Evolutionary conservation across 345 rosid species (phyloP), one percentile per base, ranked within the genome.

Genomic region (Camelina laxa): DNA sequence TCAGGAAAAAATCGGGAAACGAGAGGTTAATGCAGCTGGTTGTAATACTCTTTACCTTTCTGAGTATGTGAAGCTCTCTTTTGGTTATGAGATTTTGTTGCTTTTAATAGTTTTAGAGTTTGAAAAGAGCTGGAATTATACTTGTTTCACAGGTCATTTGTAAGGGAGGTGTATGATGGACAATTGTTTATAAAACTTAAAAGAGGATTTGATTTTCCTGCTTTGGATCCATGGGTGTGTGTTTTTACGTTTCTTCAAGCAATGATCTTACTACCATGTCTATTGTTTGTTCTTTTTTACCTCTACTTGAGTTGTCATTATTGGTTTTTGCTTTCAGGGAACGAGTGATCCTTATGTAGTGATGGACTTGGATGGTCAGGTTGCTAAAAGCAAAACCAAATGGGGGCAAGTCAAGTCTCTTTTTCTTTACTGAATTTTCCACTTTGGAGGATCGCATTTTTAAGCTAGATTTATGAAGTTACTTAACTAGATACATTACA

Each of bases 151-250:
- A 91, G 97, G 92, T 84, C 89, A 22, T 91, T 91, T 84, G 88
- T 91, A 3, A 89, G 92, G 7, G 88, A 90, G 80, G 84, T 87
- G 65, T 91, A 87, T 63, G 92, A 90, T 55, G 98, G 98, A 7
- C 97, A 94, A 49, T 76, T 91, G 74, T 85, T 91, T 42, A 65
- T 94, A 19, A 94, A 88, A 79, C 82, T 94, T 70, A 87, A 85
- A 63, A 90, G 84, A 77, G 96, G 97, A 21, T 54, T 86, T 69
- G 67, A 87, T 67, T 87, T 94, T 15, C 99, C 97, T 69, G 91
- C 91, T 44, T 87, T 94, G 93, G 99, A 94, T 81, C 97, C 92
- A 42, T 94, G 97, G 99, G 97, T 94, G 71, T 30, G 91, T 76
- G 24, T 36, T 49, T 49, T 38, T 44, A 69, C 0, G 13, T 55